phyloP scores from a whole-genome alignment of 179 eudicot species.

The Beta corolliflora region DNA sequence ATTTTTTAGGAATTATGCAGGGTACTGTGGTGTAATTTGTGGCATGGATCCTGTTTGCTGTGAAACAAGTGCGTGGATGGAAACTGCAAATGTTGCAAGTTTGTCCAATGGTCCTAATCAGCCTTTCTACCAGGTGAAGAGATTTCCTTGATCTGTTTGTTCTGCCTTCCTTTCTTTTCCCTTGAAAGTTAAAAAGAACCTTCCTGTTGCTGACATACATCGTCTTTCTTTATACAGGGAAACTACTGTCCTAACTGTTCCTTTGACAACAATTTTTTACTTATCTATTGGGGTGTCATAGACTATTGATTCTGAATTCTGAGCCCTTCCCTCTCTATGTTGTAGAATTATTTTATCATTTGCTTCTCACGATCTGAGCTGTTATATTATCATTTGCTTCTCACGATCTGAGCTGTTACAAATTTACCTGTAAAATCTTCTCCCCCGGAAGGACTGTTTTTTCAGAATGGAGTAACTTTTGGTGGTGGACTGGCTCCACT shows the following conservation, averaged over 20 bases:
- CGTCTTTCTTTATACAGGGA: not conserved
- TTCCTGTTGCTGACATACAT: not conserved
- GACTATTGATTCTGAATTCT: not conserved
- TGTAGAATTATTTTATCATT: not conserved
- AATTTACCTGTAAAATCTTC: not conserved
- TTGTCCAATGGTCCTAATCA: constrained; percentile 80
- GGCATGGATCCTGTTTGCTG: constrained; percentile 99
- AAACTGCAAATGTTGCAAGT: constrained; percentile 66
- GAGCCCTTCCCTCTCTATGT: not conserved
- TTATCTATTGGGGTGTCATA: not conserved
- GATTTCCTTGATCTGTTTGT: not conserved
- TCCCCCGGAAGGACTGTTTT: not conserved
- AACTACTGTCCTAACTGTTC: not conserved
- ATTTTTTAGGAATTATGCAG: constrained; percentile 33
- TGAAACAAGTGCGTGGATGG: constrained; percentile 92
- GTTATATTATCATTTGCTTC: not conserved
- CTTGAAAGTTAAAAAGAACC: not conserved
- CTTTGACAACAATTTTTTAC: not conserved
- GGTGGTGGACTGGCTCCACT: not conserved
- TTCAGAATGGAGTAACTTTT: not conserved
- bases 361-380: not conserved
- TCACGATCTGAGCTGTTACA: not conserved
- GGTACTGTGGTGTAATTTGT: constrained; percentile 85
- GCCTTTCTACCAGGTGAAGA: constrained; percentile 85
- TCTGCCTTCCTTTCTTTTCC: not conserved